These are phyloP conservation scores for Exophiala sp. DNA, from an alignment of 2,329 filamentous ascomycete species.

Conservation along the genomic window DNA sequence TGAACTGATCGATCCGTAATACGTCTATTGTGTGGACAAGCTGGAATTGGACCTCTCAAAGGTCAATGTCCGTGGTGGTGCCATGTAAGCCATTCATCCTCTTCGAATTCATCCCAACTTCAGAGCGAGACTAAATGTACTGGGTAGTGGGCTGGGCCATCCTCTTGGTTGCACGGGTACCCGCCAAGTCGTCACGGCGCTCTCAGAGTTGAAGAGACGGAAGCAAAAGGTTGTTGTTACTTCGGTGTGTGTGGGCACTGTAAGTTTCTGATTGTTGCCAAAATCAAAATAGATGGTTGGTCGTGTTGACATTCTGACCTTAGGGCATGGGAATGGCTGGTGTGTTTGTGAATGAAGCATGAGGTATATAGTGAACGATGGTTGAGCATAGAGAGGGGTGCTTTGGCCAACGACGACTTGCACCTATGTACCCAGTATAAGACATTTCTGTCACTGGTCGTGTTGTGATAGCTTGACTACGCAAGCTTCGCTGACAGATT, in stretches of 20 bases:
- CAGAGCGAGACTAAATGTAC: background rate
- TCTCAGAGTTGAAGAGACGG: slow-evolving; percentile 79
- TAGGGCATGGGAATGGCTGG: slow-evolving; percentile 67
- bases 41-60: background rate
- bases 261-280: too few species aligned
- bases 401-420: too few species aligned
- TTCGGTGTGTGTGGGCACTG: slow-evolving; percentile 90
- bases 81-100: background rate
- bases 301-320: slow-evolving; percentile 44
- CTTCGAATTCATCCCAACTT: background rate
- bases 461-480: too few species aligned
- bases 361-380: too few species aligned
- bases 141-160: slow-evolving; percentile 73
- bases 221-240: slow-evolving; percentile 79
- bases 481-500: background rate
- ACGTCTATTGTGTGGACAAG: too few species aligned
- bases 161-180: slow-evolving; percentile 88
- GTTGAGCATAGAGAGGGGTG: too few species aligned
- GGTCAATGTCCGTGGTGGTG: background rate
- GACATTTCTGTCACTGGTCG: too few species aligned
- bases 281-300: too few species aligned
- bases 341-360: slow-evolving; percentile 41
- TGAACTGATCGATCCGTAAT: background rate
- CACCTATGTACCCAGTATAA: too few species aligned
- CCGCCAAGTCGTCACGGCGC: slow-evolving; percentile 80